phyloP scores from a whole-genome alignment of 176 grass and related monocot species.

The Carex parvula region DNA sequence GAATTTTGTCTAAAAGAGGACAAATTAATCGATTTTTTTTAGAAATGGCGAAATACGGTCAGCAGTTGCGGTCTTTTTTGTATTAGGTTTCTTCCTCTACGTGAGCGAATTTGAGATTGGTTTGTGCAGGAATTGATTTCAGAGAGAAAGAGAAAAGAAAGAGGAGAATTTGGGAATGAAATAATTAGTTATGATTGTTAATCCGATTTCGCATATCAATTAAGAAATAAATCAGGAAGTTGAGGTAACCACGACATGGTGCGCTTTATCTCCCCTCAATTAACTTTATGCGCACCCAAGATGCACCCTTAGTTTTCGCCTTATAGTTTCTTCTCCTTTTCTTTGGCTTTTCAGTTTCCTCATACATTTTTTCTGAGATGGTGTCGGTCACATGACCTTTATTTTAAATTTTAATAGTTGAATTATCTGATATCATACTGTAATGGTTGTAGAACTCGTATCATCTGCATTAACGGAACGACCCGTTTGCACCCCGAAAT shows the following conservation, averaged over 20 bases:
- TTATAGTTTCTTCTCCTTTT: neutral
- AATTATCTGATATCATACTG: neutral
- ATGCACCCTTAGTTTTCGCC: neutral
- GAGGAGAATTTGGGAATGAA: constrained; percentile 24
- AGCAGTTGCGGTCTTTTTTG: neutral
- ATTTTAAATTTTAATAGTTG: neutral
- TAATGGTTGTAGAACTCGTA: too few species aligned
- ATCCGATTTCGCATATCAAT: constrained; percentile 9
- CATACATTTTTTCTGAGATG: neutral
- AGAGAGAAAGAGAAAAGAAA: neutral
- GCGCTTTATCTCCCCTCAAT: neutral
- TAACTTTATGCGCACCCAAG: constrained; percentile 3
- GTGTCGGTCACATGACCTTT: constrained; percentile 8
- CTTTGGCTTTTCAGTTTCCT: neutral
- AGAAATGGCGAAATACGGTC: neutral
- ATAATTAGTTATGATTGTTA: constrained; percentile 31
- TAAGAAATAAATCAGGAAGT: constrained; percentile 14
- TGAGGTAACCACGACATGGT: constrained; percentile 29
- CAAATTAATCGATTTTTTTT: constrained; percentile 10
- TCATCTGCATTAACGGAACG: too few species aligned
- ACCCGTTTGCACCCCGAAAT: neutral
- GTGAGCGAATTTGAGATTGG: constrained; percentile 2
- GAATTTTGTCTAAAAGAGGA: neutral
- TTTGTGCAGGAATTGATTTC: neutral
- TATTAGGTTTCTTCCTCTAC: neutral